Percentiles rank a stretch among this genome's conserved stretches.
phyloP scores from a whole-genome alignment of 2,329 filamentous ascomycete species.

The Aspergillus latus region DNA sequence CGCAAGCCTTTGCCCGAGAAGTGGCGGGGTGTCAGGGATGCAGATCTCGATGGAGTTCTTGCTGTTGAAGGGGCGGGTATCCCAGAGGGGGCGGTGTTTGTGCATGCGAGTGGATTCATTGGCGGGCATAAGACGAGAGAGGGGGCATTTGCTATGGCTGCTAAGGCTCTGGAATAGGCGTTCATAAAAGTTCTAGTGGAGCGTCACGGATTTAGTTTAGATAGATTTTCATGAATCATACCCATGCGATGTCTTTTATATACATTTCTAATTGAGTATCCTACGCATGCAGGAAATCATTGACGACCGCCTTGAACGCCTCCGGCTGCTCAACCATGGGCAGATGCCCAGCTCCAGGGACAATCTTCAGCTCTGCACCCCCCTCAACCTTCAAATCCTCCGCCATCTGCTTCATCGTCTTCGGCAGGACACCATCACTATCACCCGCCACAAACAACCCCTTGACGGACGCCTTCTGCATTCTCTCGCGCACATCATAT shows the following conservation, averaged over 20 bases:
- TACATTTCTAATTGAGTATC: neutral
- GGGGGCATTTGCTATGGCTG: conserved; percentile 80
- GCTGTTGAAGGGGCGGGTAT: conserved; percentile 42
- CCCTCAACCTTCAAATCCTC: conserved; percentile 57
- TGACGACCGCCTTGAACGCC: conserved; percentile 65
- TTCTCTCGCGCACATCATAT: conserved; percentile 51
- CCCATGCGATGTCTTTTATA: neutral
- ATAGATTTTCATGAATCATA: neutral
- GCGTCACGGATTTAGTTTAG: too few species aligned
- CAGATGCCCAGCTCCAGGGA: conserved; percentile 73
- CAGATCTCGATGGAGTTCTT: conserved; percentile 68
- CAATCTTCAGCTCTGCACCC: conserved; percentile 61
- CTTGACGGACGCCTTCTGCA: conserved; percentile 32
- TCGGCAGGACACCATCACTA: conserved; percentile 71
- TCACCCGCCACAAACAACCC: conserved; percentile 72
- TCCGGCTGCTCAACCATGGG: conserved; percentile 77
- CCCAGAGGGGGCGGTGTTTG: conserved; percentile 71
- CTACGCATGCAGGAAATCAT: conserved; percentile 51
- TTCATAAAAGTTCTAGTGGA: neutral
- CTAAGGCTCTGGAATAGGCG: neutral
- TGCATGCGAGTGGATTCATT: conserved; percentile 94
- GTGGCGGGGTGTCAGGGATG: conserved; percentile 89
- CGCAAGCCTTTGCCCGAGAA: conserved; percentile 85
- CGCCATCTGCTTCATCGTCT: conserved; percentile 76
- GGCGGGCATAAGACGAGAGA: conserved; percentile 92